Evolutionary conservation across 2,329 filamentous ascomycete genomes (phyloP).

Genomic region (Colletotrichum limetticola): DNA sequence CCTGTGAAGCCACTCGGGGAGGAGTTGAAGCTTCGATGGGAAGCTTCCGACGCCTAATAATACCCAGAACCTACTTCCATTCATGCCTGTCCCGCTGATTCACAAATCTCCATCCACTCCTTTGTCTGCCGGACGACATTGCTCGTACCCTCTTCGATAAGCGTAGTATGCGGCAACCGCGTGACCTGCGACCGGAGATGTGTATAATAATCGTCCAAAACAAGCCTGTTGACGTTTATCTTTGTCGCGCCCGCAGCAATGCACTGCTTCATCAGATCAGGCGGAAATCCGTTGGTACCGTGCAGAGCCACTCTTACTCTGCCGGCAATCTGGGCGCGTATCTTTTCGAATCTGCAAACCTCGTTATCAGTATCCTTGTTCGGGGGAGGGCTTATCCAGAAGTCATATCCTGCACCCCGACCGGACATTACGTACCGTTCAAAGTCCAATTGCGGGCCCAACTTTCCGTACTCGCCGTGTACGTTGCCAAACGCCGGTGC

Average conservation of each 20-base stretch:
- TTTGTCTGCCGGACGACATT: conserved; percentile 17
- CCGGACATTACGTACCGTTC: conserved; percentile 43
- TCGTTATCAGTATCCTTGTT: background rate
- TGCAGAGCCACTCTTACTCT: conserved; percentile 52
- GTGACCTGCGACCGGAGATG: conserved; percentile 48
- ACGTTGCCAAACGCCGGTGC: conserved; percentile 83
- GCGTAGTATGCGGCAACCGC: conserved; percentile 39
- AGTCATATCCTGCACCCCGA: background rate
- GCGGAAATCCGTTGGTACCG: conserved; percentile 59
- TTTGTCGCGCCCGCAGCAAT: conserved; percentile 58
- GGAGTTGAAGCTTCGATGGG: conserved; percentile 20
- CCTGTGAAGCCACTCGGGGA: conserved; percentile 22
- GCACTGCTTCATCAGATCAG: conserved; percentile 54
- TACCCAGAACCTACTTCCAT: background rate
- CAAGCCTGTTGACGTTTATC: conserved; percentile 59
- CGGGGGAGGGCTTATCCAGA: background rate
- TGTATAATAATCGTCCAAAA: conserved; percentile 51
- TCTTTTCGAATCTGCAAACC: conserved; percentile 7
- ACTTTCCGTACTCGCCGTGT: conserved; percentile 76
- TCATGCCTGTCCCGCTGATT: conserved; percentile 12
- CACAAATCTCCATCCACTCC: conserved; percentile 26
- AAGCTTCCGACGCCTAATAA: background rate
- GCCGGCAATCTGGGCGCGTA: conserved; percentile 12
- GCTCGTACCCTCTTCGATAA: conserved; percentile 54
- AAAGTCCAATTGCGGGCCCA: conserved; percentile 71